Base-by-base conservation (phyloP, 1,284 basidiomycete genomes). In the Entoloma clypeatum region DNA sequence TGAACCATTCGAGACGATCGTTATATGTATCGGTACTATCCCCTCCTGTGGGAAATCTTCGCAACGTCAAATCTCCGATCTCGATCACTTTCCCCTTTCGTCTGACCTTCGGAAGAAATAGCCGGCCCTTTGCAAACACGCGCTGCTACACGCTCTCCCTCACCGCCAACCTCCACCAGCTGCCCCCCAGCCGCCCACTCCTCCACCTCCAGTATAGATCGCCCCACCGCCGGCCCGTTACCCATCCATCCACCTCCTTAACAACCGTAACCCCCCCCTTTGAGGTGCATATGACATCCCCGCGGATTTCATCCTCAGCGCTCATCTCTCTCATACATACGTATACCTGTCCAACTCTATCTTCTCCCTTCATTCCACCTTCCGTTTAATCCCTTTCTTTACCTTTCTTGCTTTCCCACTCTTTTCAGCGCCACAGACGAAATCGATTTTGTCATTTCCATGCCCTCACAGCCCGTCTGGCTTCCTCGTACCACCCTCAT, bases 21-120 rank as follows among this genome's bases (percentile, higher is more conserved):
- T 50, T 52, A 49, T 48, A 58, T 48, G 47, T 40, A 22, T 32
- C 21, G 6, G 19, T 33, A 18, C n/a, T n/a, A 38, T 11, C 23
- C 29, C 14, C 22, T 30, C 39, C 25, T 46, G 47, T 52, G 48
- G 46, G 51, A 50, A 52, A 13, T 32, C 29, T 9, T 16, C 24
- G 5, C 16, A 27, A 11, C 26, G 29, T 1, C 30, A 26, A 14
- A 56, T 56, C 50, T 52, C 26, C 51, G 53, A 56, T 54, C 45
- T 30, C 38, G 35, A 39, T 46, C 47, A 18, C 24, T 45, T 31
- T 48, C 44, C 37, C 45, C 27, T 26, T 35, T 37, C 38, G 46
- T 43, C 34, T 26, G 34, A 45, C 41, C 30, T 49, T 48, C 51
- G 51, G 51, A 39, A 47, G 44, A 53, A 49, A 31, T 27, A 14